Base-by-base conservation (phyloP, 2,329 filamentous ascomycete species). In the Microdochium bolleyi region DNA sequence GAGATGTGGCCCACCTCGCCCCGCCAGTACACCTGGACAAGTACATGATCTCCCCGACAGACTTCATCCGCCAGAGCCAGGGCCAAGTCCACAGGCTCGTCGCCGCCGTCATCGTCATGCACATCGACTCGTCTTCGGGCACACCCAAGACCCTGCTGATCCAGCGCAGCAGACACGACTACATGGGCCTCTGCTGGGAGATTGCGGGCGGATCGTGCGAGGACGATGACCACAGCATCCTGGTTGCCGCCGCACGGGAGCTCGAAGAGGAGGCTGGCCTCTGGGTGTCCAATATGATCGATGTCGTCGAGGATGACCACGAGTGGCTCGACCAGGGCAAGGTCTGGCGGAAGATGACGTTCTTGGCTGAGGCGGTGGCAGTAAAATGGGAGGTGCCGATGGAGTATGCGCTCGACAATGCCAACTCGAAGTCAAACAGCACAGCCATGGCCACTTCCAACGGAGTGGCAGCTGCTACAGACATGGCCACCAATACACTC, bases 191-290 rank as follows among this genome's bases (percentile, higher is more conserved):
- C 53, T 62, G 57, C 3, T 79, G 77, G 77, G 77, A 80, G 54
- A 55, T 70, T 1, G 76, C 77, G 1, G 77, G 77, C 22, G 77
- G 77, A n/a, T 71, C 65, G 1, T 70, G 70, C 41, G 77, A 79
- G 50, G 50, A 60, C 0, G 61, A 63, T 0, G 75, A 79, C 55
- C 48, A 55, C 5, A 72, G 60, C 13, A 66, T 79, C 3, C 63
- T 79, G 3, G 58, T 69, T 49, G 70, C 67, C 16, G 71, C 69
- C n/a, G 72, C 68, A 16, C 68, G 77, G 16, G 77, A 80, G 63
- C 64, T 79, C 2, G 67, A 62, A 61, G 77, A 79, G 51, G 57
- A 58, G 52, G 49, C 57, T 5, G 55, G 54, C 3, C 50, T 56
- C 4, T 30, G 44, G 22, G 54, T 51, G 1, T 58, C 59, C 22